A percentile compares a stretch with the other conserved stretches of the same genome.
Conservation (phyloP, 805 yeast species). For the Brettanomyces nanus region DNA sequence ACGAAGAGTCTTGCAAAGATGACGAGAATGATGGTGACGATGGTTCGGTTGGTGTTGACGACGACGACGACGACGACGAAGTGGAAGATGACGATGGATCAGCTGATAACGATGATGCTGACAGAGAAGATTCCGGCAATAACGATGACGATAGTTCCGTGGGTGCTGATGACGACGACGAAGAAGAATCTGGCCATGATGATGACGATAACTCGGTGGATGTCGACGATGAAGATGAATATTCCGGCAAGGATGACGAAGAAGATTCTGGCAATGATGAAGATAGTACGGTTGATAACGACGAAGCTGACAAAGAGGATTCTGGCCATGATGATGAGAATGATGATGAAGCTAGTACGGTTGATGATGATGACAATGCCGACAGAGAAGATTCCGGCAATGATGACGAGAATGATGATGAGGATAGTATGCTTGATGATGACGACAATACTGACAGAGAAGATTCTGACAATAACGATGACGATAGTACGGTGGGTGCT, state of each 20-base stretch:
- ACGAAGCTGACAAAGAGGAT: too few relatives aligned
- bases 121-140: constrained; percentile 1
- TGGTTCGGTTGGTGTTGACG: background rate
- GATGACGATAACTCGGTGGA: too few relatives aligned
- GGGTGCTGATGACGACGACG: constrained; percentile 1
- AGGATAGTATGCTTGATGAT: too few relatives aligned
- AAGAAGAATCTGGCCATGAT: too few relatives aligned
- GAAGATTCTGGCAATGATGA: too few relatives aligned
- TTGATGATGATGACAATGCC: background rate
- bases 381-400: too few relatives aligned
- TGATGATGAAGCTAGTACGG: background rate
- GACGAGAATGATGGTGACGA: background rate
- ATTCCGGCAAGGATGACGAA: too few relatives aligned
- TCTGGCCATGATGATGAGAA: background rate
- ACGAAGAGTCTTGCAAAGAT: background rate
- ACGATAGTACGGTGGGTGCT: constrained; percentile 3
- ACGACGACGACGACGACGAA: background rate
- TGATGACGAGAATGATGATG: too few relatives aligned
- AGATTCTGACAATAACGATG: constrained; percentile 1
- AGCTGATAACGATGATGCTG: constrained; percentile 1
- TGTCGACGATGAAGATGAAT: background rate
- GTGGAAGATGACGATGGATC: background rate
- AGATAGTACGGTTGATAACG: too few relatives aligned
- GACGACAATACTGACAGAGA: too few relatives aligned
- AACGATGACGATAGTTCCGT: constrained; percentile 8